Evolutionary conservation across 306 rosid genomes (phyloP).

Genomic region (Vigna mungo): DNA sequence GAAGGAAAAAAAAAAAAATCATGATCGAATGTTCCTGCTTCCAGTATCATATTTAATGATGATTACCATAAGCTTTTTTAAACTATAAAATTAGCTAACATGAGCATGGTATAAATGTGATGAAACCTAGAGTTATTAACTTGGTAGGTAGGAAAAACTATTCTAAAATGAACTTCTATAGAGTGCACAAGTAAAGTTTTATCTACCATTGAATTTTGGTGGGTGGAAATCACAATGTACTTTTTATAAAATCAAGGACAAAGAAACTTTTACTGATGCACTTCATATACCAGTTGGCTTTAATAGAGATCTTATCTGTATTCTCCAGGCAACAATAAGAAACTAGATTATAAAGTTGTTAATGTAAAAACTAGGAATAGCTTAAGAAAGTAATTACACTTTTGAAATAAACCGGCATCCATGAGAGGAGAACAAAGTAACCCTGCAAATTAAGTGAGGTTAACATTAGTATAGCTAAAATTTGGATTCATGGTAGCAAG

Average conservation of each 20-base stretch:
- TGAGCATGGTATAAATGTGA: slow-evolving; percentile 8
- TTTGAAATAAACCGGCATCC: slow-evolving; percentile 98
- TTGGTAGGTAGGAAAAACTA: not conserved
- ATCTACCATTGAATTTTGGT: not conserved
- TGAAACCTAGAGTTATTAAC: not conserved
- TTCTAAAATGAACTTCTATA: not conserved
- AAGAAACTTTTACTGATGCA: not conserved
- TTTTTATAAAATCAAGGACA: not conserved
- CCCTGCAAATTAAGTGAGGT: slow-evolving; percentile 64
- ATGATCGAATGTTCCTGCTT: slow-evolving; percentile 18
- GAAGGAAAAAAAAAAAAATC: not conserved
- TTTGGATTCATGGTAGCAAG: not conserved
- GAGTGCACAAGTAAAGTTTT: not conserved
- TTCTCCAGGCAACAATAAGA: not conserved
- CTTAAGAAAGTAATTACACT: slow-evolving; percentile 61
- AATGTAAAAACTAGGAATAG: slow-evolving; percentile 10
- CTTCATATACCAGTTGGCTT: not conserved
- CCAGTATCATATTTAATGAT: not conserved
- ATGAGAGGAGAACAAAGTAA: slow-evolving; percentile 95
- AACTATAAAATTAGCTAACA: not conserved
- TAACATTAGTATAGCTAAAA: slow-evolving; percentile 38
- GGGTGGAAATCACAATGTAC: not conserved
- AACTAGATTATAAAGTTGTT: not conserved
- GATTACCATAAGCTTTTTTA: not conserved
- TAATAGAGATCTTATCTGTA: not conserved